Conservation (phyloP, 768 basidiomycete genomes). For the Favolaschia claudopus region DNA sequence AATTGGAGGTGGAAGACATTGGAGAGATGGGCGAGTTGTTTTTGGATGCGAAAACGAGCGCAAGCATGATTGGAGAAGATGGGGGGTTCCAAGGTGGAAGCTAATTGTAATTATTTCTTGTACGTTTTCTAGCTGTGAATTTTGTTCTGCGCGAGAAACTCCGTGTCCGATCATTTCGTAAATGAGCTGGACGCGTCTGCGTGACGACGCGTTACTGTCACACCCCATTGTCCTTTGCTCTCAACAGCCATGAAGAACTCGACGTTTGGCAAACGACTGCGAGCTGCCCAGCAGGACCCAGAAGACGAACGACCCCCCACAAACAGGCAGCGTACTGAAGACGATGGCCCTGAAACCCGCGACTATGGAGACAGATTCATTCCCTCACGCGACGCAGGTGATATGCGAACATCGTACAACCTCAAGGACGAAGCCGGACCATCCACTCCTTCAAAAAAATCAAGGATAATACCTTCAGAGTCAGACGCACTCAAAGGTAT, state of each 20-base stretch:
- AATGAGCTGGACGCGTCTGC: no score
- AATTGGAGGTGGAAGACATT: constrained; percentile 90
- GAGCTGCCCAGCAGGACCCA: constrained; percentile 69
- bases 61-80: constrained; percentile 55
- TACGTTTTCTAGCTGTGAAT: no score
- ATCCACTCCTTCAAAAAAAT: constrained; percentile 65
- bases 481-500: constrained; percentile 80
- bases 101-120: no score
- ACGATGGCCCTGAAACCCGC: constrained; percentile 41
- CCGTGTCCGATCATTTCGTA: no score
- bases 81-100: constrained; percentile 43
- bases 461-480: constrained; percentile 70
- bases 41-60: constrained; percentile 89
- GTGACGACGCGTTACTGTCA: no score
- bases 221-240: constrained; percentile 41
- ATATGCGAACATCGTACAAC: constrained; percentile 73
- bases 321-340: constrained; percentile 56
- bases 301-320: constrained; percentile 64
- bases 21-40: constrained; percentile 95
- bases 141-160: no score
- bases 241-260: constrained; percentile 74
- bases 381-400: constrained; percentile 66
- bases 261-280: constrained; percentile 84
- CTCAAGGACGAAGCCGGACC: constrained; percentile 66
- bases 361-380: constrained; percentile 76